These are phyloP conservation scores for Salicornia ramosissima DNA, from an alignment of 148 eudicot species.

Conservation along the genomic window DNA sequence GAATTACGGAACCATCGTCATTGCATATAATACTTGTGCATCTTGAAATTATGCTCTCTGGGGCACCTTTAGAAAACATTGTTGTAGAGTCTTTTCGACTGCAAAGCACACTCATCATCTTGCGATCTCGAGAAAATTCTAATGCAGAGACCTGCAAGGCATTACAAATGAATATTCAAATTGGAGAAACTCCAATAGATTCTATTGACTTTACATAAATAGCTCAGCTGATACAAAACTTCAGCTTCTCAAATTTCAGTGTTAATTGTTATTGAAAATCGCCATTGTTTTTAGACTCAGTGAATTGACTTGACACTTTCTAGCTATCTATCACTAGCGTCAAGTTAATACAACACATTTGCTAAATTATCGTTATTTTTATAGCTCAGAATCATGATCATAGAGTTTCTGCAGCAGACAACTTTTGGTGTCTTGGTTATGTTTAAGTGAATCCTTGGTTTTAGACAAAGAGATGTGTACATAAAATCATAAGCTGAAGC, in stretches of 20 bases:
- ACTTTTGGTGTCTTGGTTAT: too few species aligned
- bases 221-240: not conserved
- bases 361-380: too few species aligned
- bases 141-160: slow-evolving; percentile 63
- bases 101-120: slow-evolving; percentile 99
- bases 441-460: too few species aligned
- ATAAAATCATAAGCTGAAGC: not conserved
- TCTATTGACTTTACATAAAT: not conserved
- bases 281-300: too few species aligned
- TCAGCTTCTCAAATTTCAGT: too few species aligned
- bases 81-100: slow-evolving; percentile 81
- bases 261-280: too few species aligned
- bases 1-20: slow-evolving; percentile 77
- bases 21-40: slow-evolving; percentile 84
- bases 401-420: too few species aligned
- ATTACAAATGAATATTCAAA: slow-evolving; percentile 9
- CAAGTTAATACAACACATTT: too few species aligned
- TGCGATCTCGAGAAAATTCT: slow-evolving; percentile 98
- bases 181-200: not conserved
- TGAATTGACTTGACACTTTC: too few species aligned
- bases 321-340: too few species aligned
- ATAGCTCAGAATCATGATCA: too few species aligned
- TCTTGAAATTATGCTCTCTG: slow-evolving; percentile 88
- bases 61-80: slow-evolving; percentile 97
- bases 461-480: too few species aligned